Base-by-base conservation (phyloP, 805 yeast genomes). In the Saccharomycopsis babjevae region DNA sequence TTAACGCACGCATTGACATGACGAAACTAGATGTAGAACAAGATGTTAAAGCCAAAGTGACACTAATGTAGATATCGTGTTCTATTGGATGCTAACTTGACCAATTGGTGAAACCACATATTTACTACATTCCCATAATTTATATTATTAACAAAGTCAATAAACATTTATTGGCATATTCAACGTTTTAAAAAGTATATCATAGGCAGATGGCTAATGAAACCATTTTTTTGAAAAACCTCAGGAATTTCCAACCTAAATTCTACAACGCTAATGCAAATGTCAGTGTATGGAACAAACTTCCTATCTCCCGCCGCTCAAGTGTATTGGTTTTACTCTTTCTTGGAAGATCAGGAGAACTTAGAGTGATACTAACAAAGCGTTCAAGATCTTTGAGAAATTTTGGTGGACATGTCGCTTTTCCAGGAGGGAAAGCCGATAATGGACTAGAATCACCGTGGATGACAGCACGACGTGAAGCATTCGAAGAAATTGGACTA, bases 341-440 rank as follows among this genome's bases (percentile, higher is more conserved):
- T 66, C 69, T 84, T 8, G 96, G 96, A 5, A 74, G 74, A n/a
- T 71, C 76, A 54, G 93, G 93, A 1, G 96, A 90, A 66, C 72
- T 91, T 20, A 73, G 93, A 54, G 96, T 89, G 38, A 76, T 92
- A 3, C 72, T 92, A 57, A 92, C 97, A 0, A 84, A 87, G 66
- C 73, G 98, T 64, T 84, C 96, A 2, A 77, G 86, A 56, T 76
- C 79, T 42, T 76, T 93, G 67, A 76, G 83, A 57, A 82, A 82
- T 59, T 92, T 91, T 73, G 87, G 94, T 0, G 97, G 97, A 5
- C 97, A 92, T 70, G 88, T 88, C 5, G 89, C 97, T 1, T 76
- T 92, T 8, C 98, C 98, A 3, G 98, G 98, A 1, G 98, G 97
- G 8, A 89, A 86, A 68, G 91, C 96, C 4, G 97, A 92, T 70